A percentile compares a stretch with the other conserved stretches of the same genome.
Conservation (phyloP, 1,139 yeast species). For the Meyerozyma carpophila region DNA sequence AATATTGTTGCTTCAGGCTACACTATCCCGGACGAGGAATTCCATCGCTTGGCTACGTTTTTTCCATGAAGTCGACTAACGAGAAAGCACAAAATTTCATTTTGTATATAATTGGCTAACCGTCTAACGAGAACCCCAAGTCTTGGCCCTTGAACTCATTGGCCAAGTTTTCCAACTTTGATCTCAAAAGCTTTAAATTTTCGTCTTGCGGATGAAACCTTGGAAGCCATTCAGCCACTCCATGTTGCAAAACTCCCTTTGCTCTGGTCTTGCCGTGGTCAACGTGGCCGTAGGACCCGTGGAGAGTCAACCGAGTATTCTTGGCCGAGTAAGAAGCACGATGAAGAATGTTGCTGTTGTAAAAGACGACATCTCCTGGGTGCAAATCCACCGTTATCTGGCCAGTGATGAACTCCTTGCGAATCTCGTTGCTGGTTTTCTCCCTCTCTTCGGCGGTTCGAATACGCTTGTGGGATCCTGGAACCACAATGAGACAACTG, state of each 20-base stretch:
- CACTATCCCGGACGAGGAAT: background rate
- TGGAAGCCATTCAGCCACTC: conserved; percentile 48
- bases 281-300: conserved; percentile 50
- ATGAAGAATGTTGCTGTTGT: conserved; percentile 50
- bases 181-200: conserved; percentile 29
- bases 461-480: conserved; percentile 45
- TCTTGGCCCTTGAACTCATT: conserved; percentile 35
- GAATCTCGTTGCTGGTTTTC: conserved; percentile 31
- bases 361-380: conserved; percentile 53
- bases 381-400: conserved; percentile 39
- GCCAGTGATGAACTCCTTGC: conserved; percentile 34
- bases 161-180: conserved; percentile 32
- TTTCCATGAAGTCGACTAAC: background rate
- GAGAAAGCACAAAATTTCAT: too few species aligned
- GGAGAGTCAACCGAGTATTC: conserved; percentile 42
- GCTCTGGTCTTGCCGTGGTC: conserved; percentile 43
- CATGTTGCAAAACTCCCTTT: conserved; percentile 50
- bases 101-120: too few species aligned
- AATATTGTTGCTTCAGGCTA: background rate
- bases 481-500: conserved; percentile 46
- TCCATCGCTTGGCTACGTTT: background rate
- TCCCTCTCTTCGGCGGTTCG: conserved; percentile 44
- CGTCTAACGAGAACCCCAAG: conserved; percentile 43
- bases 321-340: conserved; percentile 42
- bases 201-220: conserved; percentile 32